These are phyloP conservation scores for Scheffersomyces titani DNA, from an alignment of 1,139 yeast species.

Conservation along the genomic window DNA sequence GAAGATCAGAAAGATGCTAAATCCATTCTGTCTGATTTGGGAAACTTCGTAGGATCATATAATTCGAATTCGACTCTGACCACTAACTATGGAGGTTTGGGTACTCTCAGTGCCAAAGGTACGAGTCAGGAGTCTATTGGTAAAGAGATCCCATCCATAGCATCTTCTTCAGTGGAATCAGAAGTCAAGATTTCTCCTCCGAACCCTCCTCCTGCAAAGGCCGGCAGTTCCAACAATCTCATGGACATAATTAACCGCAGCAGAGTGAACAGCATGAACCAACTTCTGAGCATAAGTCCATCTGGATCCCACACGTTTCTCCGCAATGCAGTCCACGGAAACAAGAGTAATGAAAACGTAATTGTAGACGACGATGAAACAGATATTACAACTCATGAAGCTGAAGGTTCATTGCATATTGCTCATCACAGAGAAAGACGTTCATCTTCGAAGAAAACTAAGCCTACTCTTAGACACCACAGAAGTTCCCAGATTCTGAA, in stretches of 20 bases:
- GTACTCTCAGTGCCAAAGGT: background rate
- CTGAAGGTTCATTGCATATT: background rate
- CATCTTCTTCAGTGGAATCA: background rate
- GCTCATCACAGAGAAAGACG: constrained; percentile 3
- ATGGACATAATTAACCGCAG: constrained; percentile 25
- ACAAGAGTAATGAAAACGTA: constrained; percentile 26
- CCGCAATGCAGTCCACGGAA: constrained; percentile 3
- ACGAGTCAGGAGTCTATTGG: background rate
- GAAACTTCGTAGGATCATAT: constrained; percentile 45
- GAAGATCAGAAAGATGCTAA: constrained; percentile 21
- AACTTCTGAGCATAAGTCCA: constrained; percentile 16
- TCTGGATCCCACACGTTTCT: constrained; percentile 14
- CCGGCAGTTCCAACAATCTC: constrained; percentile 21
- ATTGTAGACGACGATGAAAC: constrained; percentile 21
- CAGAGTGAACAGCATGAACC: constrained; percentile 21
- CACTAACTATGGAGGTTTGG: constrained; percentile 36
- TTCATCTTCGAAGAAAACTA: constrained; percentile 4
- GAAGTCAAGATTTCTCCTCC: background rate
- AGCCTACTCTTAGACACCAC: background rate
- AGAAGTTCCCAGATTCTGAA: background rate
- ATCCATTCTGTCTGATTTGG: constrained; percentile 43
- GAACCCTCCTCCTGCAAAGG: constrained; percentile 3
- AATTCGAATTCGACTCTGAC: constrained; percentile 48
- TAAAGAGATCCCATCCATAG: background rate
- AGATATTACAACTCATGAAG: constrained; percentile 1